Base-by-base conservation (phyloP, 345 rosid species). In the Citrus cavaleriei region DNA sequence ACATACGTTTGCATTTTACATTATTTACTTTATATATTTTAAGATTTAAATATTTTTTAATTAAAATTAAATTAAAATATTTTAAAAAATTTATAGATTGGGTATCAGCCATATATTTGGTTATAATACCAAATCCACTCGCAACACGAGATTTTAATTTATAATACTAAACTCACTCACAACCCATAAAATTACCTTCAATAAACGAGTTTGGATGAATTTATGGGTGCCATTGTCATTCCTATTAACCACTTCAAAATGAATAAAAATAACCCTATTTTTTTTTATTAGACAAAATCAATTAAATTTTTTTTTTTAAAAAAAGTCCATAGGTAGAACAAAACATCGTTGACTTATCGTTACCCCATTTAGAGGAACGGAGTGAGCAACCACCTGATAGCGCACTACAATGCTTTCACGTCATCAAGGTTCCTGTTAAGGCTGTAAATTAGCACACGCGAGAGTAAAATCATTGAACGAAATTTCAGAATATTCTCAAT, bases 41-140 rank as follows among this genome's bases (percentile, higher is more conserved):
- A 5, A 35, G 7, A 35, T 35, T 35, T 35, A 35, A 35, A 35
- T 35, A 5, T 35, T 35, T 34, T 5, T 35, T 6, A 35, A 34
- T 35, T 35, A 35, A 34, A 4, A 34, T 4, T 5, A 5, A 34
- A 34, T 34, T 34, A 34, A 1, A 35, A 35, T 35, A 6, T 35
- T 35, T 35, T 5, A 0, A 1, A 35, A 35, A 35, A 35, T 0
- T 35, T 35, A 35, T 0, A 0, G 0, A 5, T 35, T 6, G 37
- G 0, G 7, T 35, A 35, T 35, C 0, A 0, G 0, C 5, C 1
- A 6, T 0, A 1, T 35, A 0, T 35, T 35, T 35, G 1, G 6
- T 0, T 34, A 35, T 34, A 35, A 35, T 35, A 35, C 0, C 1
- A 35, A 35, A 35, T 5, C 1, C 37, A 35, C 37, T 35, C 37